Evolutionary conservation across 2,329 filamentous ascomycete genomes (phyloP).

Genomic region (Scedosporium minutisporum): DNA sequence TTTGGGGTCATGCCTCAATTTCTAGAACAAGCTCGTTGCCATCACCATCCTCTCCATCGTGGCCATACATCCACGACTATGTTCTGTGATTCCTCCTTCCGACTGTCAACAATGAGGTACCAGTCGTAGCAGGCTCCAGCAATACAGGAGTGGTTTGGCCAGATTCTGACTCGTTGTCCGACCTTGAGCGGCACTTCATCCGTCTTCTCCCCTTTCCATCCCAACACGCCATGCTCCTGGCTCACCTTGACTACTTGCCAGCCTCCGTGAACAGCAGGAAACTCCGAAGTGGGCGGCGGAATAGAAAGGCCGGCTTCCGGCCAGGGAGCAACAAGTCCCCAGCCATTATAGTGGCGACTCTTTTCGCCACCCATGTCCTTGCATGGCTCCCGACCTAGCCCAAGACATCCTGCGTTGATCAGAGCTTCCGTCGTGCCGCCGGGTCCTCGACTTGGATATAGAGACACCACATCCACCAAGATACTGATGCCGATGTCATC

Average conservation of each 20-base stretch:
- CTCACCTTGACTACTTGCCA: slow-evolving; percentile 65
- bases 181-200: slow-evolving; percentile 40
- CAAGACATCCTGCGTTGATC: slow-evolving; percentile 58
- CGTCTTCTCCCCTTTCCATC: slow-evolving; percentile 41
- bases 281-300: slow-evolving; percentile 29
- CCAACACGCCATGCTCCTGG: slow-evolving; percentile 69
- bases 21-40: neutral
- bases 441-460: slow-evolving; percentile 51
- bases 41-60: slow-evolving; percentile 60
- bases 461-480: slow-evolving; percentile 60
- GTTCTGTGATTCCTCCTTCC: slow-evolving; percentile 40
- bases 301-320: slow-evolving; percentile 17
- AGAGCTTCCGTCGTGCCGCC: slow-evolving; percentile 50
- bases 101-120: slow-evolving; percentile 65
- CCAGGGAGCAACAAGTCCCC: slow-evolving; percentile 60
- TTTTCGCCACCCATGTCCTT: slow-evolving; percentile 31
- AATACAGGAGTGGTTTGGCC: slow-evolving; percentile 77
- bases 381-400: slow-evolving; percentile 64
- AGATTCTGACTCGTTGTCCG: slow-evolving; percentile 60
- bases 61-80: slow-evolving; percentile 68
- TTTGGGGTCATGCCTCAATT: too few species aligned
- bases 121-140: slow-evolving; percentile 60
- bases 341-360: slow-evolving; percentile 51
- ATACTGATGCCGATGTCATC: slow-evolving; percentile 56
- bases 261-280: slow-evolving; percentile 31